Evolutionary conservation across 2,329 filamentous ascomycete genomes (phyloP), one percentile per base, ranked within the genome.

Genomic region (Microdochium paspali): DNA sequence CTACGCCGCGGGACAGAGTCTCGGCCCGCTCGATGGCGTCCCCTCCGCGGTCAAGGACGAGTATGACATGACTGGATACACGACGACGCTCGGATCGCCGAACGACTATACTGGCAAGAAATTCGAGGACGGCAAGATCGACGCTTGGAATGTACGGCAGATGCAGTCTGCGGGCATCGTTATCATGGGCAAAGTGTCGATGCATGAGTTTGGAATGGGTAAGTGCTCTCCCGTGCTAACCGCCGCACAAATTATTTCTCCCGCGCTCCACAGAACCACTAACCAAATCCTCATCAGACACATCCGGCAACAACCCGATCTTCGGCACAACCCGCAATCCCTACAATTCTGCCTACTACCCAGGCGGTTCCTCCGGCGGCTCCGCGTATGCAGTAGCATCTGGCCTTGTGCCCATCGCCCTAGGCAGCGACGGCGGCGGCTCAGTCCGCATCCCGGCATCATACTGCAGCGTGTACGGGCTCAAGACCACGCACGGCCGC

Each of bases 11-110:
- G 76, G 77, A 1, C 72, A 73, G 47, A 69, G 82, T 0, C 63
- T 87, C 3, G 77, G 84, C 0, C 71, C 78, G 1, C 68, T 90
- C 0, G 86, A 90, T 55, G 87, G 86, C 7, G 75, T 90, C 0
- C 86, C 85, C 0, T 77, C 88, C 4, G 83, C 79, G 0, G 76
- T 89, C 45, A 90, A 90, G 65, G 86, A 90, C 56, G 85, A 90
- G 60, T 79, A 86, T 45, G 82, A 89, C 59, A 65, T 91, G 23
- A 77, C 79, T n/a, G 87, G 85, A 1, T 90, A 91, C 61, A 72
- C 73, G 40, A 84, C 79, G 35, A 83, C 73, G 10, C 70, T 86
- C 39, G 84, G 83, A 7, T 80, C 79, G 10, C 70, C 69, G 28
- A 69, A 79, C 51, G 77, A 84, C 57, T 84, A 81, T 56, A 80